Conservation (phyloP, 1,284 basidiomycete genomes). For the Rhodotorula sp. region DNA sequence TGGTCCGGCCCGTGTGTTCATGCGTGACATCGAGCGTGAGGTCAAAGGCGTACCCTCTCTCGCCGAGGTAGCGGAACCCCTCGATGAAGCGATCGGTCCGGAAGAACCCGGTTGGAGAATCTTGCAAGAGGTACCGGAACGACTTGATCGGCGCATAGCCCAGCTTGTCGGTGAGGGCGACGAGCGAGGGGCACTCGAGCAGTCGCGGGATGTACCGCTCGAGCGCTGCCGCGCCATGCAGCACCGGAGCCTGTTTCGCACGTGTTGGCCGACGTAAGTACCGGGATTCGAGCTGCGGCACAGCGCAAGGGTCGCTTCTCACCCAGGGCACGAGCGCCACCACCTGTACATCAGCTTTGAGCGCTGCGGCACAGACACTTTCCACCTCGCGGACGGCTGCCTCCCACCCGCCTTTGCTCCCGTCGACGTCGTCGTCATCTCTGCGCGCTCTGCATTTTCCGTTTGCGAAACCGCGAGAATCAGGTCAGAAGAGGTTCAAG, state of each 20-base stretch:
- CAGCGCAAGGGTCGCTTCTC: not conserved
- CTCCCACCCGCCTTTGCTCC: conserved; percentile 32
- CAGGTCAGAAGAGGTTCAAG: not conserved
- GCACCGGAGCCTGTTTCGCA: conserved; percentile 24
- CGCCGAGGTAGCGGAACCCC: conserved; percentile 27
- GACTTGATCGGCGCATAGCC: conserved; percentile 22
- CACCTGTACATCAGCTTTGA: not conserved
- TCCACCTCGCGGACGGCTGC: conserved; percentile 31
- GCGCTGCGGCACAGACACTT: conserved; percentile 21
- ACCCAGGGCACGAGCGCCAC: conserved; percentile 39
- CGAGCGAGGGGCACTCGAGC: conserved; percentile 17
- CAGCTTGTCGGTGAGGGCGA: conserved; percentile 12
- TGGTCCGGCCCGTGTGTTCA: conserved; percentile 8
- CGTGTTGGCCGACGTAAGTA: not conserved
- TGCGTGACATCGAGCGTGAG: conserved; percentile 34
- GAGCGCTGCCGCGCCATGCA: conserved; percentile 22
- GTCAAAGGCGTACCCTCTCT: conserved; percentile 30
- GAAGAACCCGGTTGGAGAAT: conserved; percentile 29
- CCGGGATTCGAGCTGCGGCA: no score
- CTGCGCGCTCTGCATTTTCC: conserved; percentile 10
- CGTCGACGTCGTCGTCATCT: conserved; percentile 27
- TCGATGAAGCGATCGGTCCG: conserved; percentile 15
- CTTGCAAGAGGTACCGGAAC: conserved; percentile 38
- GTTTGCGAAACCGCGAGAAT: no score
- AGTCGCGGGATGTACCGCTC: conserved; percentile 22